Conservation (phyloP, 352 stramenopile genomes). For the Pythium myriotylum region DNA sequence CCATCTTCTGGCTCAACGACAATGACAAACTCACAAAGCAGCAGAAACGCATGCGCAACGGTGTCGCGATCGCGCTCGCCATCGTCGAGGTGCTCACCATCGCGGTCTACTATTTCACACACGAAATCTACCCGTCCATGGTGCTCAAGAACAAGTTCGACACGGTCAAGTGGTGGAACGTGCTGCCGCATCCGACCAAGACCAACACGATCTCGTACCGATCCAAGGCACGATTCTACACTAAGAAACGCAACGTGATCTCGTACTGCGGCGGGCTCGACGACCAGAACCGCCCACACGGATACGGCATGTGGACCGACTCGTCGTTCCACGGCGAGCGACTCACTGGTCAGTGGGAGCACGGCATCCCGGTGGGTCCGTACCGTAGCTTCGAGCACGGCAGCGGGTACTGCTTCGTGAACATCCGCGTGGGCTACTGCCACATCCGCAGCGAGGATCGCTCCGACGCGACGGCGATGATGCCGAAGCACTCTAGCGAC, state of each 20-base stretch:
- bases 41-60: constrained; percentile 26
- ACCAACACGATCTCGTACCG: constrained; percentile 37
- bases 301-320: constrained; percentile 64
- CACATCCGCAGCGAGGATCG: constrained; percentile 34
- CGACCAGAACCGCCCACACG: constrained; percentile 45
- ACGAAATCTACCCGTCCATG: constrained; percentile 57
- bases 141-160: constrained; percentile 39
- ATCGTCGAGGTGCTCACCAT: constrained; percentile 50
- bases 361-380: constrained; percentile 62
- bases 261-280: constrained; percentile 60
- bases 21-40: constrained; percentile 31
- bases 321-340: constrained; percentile 65
- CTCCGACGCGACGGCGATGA: constrained; percentile 47
- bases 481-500: constrained; percentile 45
- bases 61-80: constrained; percentile 36
- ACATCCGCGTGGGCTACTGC: constrained; percentile 57
- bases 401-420: constrained; percentile 61
- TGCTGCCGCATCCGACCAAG: constrained; percentile 12
- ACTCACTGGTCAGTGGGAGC: constrained; percentile 51
- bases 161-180: constrained; percentile 43
- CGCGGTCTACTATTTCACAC: constrained; percentile 41
- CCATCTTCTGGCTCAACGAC: constrained; percentile 33
- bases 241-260: constrained; percentile 34
- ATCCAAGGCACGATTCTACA: constrained; percentile 27
- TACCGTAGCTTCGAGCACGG: constrained; percentile 62